Evolutionary conservation across 2,329 filamentous ascomycete species (phyloP), one percentile per base, ranked within the genome.

Genomic region (Rosellinia necatrix): DNA sequence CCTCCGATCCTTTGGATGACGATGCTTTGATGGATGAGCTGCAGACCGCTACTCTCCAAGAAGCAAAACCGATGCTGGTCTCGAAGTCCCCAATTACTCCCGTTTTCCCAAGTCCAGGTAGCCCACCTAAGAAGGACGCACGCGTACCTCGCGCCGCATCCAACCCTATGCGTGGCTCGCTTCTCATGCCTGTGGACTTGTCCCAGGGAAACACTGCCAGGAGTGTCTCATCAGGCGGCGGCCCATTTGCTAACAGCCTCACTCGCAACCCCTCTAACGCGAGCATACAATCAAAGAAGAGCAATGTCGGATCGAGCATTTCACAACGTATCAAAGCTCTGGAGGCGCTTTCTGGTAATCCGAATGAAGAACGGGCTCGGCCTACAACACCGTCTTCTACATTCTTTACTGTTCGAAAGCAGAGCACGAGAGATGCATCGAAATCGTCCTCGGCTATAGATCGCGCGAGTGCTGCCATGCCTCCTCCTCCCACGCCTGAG

Each of bases 291-390:
- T 78, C 83, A 3, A 91, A 90, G 70, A 96, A 92, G 71, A 81
- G 87, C 62, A 94, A 90, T 66, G 83, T 97, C 21, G 92, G 91
- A 6, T 92, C 90, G 7, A 92, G 91, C 64, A 97, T 99, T 58
- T 96, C 93, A 3, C 91, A 93, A 71, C 88, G 94, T 37, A 97
- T 97, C 71, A 96, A 96, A 73, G 92, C 92, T 6, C 78, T 99
- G 49, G 90, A 96, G 70, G 92, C 91, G 72, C 81, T 94, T 63
- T 81, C 87, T 56, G 74, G 80, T 69, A 68, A 71, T 68, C 60
- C 72, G 40, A 64, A 37, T 5, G 65, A 68, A 34, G 67, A 46
- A 60, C 60, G 68, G 50, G 67, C 63, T 59, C 66, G 59, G 57
- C 67, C 63, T 9, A 63, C 63, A 3, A 56, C 72, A 21, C 68